phyloP scores from a whole-genome alignment of 208 protist species.

The Herpetomonas samuelpessoai region DNA sequence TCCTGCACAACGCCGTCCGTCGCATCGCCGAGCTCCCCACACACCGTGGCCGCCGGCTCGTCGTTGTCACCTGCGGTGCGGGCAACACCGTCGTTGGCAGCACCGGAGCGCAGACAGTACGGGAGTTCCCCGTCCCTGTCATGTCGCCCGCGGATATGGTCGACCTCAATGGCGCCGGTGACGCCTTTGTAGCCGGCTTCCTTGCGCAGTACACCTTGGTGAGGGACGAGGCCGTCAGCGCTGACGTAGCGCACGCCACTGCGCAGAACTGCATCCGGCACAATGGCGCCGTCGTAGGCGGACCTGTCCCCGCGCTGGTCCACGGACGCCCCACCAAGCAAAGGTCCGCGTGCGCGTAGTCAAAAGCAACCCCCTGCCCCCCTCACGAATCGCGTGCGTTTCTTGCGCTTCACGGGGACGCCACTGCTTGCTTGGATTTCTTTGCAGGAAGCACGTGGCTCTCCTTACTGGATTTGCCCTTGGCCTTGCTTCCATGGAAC shows the following conservation, averaged over 20 bases:
- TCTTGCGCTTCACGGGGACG: too few relatives aligned
- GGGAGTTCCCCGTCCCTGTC: conserved; percentile 31
- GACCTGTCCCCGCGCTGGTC: not conserved
- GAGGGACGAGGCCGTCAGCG: conserved; percentile 34
- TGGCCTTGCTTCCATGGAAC: too few relatives aligned
- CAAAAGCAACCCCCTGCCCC: too few relatives aligned
- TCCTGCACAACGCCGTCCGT: conserved; percentile 32
- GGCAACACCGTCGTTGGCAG: conserved; percentile 77
- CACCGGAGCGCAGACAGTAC: conserved; percentile 31
- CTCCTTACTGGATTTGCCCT: too few relatives aligned
- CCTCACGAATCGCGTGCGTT: too few relatives aligned
- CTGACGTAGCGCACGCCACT: conserved; percentile 70
- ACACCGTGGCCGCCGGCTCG: conserved; percentile 61
- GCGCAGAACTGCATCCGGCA: conserved; percentile 88
- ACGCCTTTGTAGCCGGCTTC: conserved; percentile 98
- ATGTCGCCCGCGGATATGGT: conserved; percentile 90
- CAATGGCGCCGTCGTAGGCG: conserved; percentile 78
- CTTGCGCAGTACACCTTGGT: conserved; percentile 71
- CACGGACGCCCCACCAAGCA: not conserved
- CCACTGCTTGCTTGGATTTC: too few relatives aligned
- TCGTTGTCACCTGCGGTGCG: conserved; percentile 93
- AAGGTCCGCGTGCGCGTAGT: too few relatives aligned
- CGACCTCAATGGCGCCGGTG: conserved; percentile 96
- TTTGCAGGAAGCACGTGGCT: too few relatives aligned
- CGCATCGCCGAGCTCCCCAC: conserved; percentile 64